Evolutionary conservation across 805 yeast species (phyloP).

Genomic region (Saccharomycopsis sp.): DNA sequence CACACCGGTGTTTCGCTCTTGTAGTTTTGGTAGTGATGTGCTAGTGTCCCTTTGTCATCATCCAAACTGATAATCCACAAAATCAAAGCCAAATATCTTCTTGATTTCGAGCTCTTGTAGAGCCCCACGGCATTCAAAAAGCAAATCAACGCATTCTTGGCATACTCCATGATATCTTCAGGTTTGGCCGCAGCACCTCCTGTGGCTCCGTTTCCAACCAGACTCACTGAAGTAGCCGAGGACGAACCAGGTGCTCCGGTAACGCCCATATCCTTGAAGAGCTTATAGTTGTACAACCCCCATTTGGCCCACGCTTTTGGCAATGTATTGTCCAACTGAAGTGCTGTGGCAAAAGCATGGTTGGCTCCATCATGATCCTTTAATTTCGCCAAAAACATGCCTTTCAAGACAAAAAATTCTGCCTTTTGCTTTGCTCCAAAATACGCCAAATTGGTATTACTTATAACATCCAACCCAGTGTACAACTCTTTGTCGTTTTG

Average conservation of each 20-base stretch:
- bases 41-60: slow-evolving; percentile 69
- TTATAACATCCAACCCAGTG: slow-evolving; percentile 93
- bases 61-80: slow-evolving; percentile 91
- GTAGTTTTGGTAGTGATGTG: slow-evolving; percentile 83
- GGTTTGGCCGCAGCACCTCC: no score
- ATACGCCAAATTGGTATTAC: slow-evolving; percentile 91
- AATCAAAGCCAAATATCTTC: slow-evolving; percentile 80
- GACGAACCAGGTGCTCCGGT: no score
- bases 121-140: slow-evolving; percentile 96
- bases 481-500: slow-evolving; percentile 84
- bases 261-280: slow-evolving; percentile 41
- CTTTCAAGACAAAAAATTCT: slow-evolving; percentile 93
- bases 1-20: slow-evolving; percentile 97
- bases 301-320: slow-evolving; percentile 99
- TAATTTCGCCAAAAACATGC: slow-evolving; percentile 91
- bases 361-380: slow-evolving; percentile 92
- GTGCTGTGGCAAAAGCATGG: slow-evolving; percentile 96
- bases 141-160: slow-evolving; percentile 91
- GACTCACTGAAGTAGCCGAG: no score
- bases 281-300: slow-evolving; percentile 90
- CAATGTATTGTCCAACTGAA: slow-evolving; percentile 84
- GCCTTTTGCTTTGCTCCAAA: slow-evolving; percentile 98
- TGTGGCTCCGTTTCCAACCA: no score
- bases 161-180: slow-evolving; percentile 50
- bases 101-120: slow-evolving; percentile 84